Evolutionary conservation across 2,329 filamentous ascomycete genomes (phyloP).

Genomic region (Fusarium mangiferae): DNA sequence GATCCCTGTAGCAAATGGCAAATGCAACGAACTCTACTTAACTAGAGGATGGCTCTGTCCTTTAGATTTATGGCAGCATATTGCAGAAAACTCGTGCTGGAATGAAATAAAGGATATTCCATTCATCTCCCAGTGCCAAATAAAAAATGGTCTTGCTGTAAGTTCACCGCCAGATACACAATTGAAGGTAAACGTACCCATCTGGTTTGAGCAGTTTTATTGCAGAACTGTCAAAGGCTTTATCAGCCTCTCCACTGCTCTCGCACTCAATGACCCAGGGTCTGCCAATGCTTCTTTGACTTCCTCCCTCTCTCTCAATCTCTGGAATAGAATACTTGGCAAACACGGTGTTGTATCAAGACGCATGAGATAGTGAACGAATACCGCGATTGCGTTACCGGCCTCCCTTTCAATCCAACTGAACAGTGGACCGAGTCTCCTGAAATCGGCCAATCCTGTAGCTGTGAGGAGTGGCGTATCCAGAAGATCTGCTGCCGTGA

Average conservation of each 20-base stretch:
- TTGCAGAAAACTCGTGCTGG: too few relatives aligned
- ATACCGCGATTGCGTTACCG: rapidly evolving
- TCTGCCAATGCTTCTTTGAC: not conserved
- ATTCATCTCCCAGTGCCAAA: too few relatives aligned
- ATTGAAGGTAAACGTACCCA: too few relatives aligned
- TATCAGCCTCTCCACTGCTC: not conserved
- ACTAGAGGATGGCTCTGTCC: too few relatives aligned
- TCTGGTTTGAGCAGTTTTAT: not conserved
- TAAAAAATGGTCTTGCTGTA: too few relatives aligned
- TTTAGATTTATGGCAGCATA: too few relatives aligned
- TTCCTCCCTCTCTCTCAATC: not conserved
- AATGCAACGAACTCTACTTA: too few relatives aligned
- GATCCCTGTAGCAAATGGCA: too few relatives aligned
- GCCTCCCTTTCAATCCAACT: not conserved
- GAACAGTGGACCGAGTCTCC: rapidly evolving
- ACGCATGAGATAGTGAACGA: not conserved
- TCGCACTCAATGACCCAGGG: not conserved
- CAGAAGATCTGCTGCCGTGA: not conserved
- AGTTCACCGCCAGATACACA: too few relatives aligned
- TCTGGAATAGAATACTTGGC: not conserved
- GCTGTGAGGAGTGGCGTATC: not conserved
- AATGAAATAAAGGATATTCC: too few relatives aligned
- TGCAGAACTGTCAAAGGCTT: not conserved
- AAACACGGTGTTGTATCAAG: rapidly evolving
- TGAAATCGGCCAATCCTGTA: not conserved